Evolutionary conservation across 2,329 filamentous ascomycete genomes (phyloP), one percentile per base, ranked within the genome.

Genomic region (Falciphora oryzae): DNA sequence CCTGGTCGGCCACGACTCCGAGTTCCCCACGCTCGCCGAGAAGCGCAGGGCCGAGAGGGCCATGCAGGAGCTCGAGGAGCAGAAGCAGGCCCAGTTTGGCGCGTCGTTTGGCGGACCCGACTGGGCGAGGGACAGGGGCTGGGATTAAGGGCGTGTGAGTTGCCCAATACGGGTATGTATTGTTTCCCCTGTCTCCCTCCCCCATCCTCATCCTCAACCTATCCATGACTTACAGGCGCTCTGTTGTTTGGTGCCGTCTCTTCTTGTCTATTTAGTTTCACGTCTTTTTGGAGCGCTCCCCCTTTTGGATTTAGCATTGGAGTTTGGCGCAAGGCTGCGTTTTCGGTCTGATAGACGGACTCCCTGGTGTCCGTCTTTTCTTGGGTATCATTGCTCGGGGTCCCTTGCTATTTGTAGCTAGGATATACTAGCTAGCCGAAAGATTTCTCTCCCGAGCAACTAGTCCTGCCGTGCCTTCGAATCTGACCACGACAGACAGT

Each of bases 1-100:
- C n/a, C 73, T 83, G 58, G 70, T 73, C 13, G 81, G 83, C 0
- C 74, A 76, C 4, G 75, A 79, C 38, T 76, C 78, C 65, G 77
- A 82, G 65, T 80, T 84, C 65, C 79, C 79, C 1, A 77, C 71
- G 32, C 73, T 38, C 32, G 67, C 67, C 3, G 61, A 62, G 27
- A 61, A 31, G 58, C n/a, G 57, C 18, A 64, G 63, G 7, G 53
- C 59, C 38, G 65, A 28, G 35, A 35, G 53, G 27, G 63, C 63
- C 11, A 63, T 62, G 38, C 65, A 65, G 31, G 61, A 61, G 25
- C 32, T 57, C 7, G 64, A 65, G 61, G 63, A 57, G 18, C 65
- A 65, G 38, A 59, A 57, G 14, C 59, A 62, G 62, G 60, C 61
- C n/a, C 50, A 31, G 14, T 60, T 61, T 22, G 58, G 57, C n/a